Evolutionary conservation across 805 yeast genomes (phyloP), one percentile per base, ranked within the genome.

Genomic region (Danielia oregonensis): DNA sequence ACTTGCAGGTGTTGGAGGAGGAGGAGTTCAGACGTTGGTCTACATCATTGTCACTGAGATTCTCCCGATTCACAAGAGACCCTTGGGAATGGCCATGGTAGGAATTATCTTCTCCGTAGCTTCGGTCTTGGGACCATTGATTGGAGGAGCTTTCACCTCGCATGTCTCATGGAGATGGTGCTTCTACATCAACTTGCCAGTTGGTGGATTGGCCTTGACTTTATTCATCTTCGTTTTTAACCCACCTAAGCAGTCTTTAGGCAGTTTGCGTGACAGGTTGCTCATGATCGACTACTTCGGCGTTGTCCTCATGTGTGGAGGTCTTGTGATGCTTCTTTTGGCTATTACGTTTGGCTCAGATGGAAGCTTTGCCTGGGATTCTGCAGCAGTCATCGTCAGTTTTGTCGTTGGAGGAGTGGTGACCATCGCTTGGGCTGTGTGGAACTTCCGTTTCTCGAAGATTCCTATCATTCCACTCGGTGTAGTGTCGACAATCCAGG

Each of bases 141-240:
- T 81, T 15, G 87, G 86, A 10, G 87, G 87, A 19, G 79, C 78
- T 0, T 72, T 82, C 37, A 68, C 84, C 2, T 57, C 74, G 2
- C 60, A 70, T 33, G 76, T 69, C 4, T 59, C 75, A n/a, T 82
- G 88, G 88, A 65, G 88, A 48, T 81, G 88, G 86, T 77, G 86
- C 48, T 83, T 81, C 52, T 83, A 76, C 57, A 66, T 83, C 42
- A 82, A 82, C 54, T 54, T 83, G 24, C 86, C 87, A 3, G 55
- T 80, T 24, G 84, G 85, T 12, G 86, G 82, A 1, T 35, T 64
- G 0, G 72, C 77, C 0, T 49, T 67, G 13, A 49, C 52, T 0
- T 42, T 66, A 6, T 51, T 76, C 12, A 30, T 65, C 3, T 38
- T 67, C 4, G 61, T 68, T 13, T 70, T 74, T 51, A 59, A 65